Base-by-base conservation (phyloP, 495 filamentous ascomycete species). In the Darksidea phi region DNA sequence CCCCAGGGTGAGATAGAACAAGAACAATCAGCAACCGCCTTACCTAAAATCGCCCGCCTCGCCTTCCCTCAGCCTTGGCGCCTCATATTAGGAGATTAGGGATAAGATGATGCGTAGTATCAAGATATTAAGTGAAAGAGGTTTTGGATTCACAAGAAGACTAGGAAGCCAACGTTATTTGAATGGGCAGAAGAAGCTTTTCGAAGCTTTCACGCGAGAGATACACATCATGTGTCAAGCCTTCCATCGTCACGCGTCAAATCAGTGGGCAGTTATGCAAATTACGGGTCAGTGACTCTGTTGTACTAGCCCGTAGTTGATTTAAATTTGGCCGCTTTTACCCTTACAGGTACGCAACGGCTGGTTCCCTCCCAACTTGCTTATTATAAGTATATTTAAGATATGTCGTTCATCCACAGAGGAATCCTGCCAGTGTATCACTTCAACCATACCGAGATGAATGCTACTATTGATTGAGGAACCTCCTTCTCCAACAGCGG, bases 61-160 rank as follows among this genome's bases (percentile, higher is more conserved):
- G 5, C 32, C 17, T 15, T n/a, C 2, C 12, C 17, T 11, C 11
- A 23, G 25, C 11, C 23, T 42, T 23, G 48, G 18, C 54, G 28
- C 20, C 13, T 38, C 15, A 37, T 8, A 25, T 15, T 17, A 11
- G 47, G 52, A 46, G 57, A 53, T 34, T n/a, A 23, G 26, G 25
- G 47, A 60, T 18, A 43, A 60, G 8, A n/a, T 51, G 8, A 43
- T 43, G 11, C 17, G 8, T 5, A 28, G 34, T 34, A 34, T 42
- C 10, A 23, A 32, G 17, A 43, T 38, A 17, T 18, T 60, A 8
- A 47, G 48, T 1, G 48, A 58, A 41, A 34, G 57, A 10, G 57
- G 57, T 10, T 60, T 42, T 34, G 47, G 41, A 5, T 38, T 51
- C 23, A 45, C 10, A 60, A 60, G 38, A 52, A 24, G 17, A 60